These are phyloP conservation scores for Syzygium aromaticum DNA, from an alignment of 345 rosid species.

Conservation along the genomic window DNA sequence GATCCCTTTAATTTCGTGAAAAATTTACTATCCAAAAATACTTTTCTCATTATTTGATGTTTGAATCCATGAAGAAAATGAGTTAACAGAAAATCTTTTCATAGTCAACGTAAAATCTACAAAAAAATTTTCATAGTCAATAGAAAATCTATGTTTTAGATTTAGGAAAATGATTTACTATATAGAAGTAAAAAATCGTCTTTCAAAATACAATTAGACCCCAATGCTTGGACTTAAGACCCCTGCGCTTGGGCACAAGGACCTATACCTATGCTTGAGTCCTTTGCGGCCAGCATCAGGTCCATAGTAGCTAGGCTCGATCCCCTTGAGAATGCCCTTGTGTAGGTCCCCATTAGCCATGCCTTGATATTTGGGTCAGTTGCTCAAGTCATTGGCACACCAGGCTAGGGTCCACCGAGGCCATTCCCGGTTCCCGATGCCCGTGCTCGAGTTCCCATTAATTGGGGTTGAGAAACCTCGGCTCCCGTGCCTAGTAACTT, in stretches of 20 bases:
- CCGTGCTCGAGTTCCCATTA: background rate
- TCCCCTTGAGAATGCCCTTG: background rate
- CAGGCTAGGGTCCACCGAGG: background rate
- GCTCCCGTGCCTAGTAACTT: background rate
- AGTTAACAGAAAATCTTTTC: background rate
- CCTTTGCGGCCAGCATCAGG: accelerated
- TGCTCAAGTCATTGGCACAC: background rate
- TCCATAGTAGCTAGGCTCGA: background rate
- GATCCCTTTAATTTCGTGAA: background rate
- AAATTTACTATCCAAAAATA: too few relatives aligned
- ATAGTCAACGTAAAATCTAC: background rate
- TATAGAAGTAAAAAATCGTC: background rate
- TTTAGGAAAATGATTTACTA: background rate
- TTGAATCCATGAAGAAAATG: background rate
- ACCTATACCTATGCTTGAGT: background rate
- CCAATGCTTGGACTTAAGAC: background rate
- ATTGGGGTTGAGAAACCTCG: background rate
- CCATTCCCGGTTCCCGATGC: too few relatives aligned
- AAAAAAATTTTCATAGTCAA: too few relatives aligned
- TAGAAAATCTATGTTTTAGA: background rate
- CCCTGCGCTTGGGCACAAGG: background rate
- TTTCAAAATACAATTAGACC: background rate
- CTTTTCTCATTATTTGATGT: background rate
- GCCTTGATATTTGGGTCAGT: background rate
- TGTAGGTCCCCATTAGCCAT: background rate